Percentiles rank a stretch among this genome's conserved stretches.
Conservation (phyloP, 1,284 basidiomycete genomes). For the Uromyces viciae-fabae region DNA sequence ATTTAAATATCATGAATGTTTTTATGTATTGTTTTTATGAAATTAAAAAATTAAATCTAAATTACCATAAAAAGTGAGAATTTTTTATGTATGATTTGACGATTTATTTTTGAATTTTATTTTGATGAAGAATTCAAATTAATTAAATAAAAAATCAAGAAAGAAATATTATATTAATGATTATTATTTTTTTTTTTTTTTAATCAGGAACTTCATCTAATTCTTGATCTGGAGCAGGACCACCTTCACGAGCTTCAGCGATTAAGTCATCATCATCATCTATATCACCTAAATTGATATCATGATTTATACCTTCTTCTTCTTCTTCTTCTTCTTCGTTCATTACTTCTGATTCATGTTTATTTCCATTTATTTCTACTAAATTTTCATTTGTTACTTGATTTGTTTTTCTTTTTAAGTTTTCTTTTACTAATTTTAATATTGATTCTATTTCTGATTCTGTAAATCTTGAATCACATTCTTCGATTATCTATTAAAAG, state of each 20-base stretch:
- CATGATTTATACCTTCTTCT: slow-evolving; percentile 3
- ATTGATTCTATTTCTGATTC: slow-evolving; percentile 42
- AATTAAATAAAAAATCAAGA: too few species aligned
- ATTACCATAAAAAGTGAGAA: too few species aligned
- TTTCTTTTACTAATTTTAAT: slow-evolving; percentile 6
- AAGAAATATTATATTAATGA: background rate
- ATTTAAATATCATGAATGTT: background rate
- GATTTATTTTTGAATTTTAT: too few species aligned
- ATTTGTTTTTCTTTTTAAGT: background rate
- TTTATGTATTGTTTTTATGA: background rate
- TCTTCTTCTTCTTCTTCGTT: background rate
- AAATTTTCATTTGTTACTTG: background rate
- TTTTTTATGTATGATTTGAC: too few species aligned
- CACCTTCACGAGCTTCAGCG: slow-evolving; percentile 33
- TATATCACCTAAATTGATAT: slow-evolving; percentile 32
- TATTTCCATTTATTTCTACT: background rate
- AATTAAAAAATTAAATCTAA: too few species aligned
- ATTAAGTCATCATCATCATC: slow-evolving; percentile 43
- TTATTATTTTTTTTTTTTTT: background rate
- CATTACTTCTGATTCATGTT: background rate
- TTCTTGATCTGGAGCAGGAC: slow-evolving; percentile 35
- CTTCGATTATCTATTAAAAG: slow-evolving; percentile 37
- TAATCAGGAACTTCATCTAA: slow-evolving; percentile 40
- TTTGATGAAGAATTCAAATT: too few species aligned
- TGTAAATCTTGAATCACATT: slow-evolving; percentile 40